Evolutionary conservation across 108 stramenopile genomes (phyloP).

Genomic region (Fragilaria crotonensis): DNA sequence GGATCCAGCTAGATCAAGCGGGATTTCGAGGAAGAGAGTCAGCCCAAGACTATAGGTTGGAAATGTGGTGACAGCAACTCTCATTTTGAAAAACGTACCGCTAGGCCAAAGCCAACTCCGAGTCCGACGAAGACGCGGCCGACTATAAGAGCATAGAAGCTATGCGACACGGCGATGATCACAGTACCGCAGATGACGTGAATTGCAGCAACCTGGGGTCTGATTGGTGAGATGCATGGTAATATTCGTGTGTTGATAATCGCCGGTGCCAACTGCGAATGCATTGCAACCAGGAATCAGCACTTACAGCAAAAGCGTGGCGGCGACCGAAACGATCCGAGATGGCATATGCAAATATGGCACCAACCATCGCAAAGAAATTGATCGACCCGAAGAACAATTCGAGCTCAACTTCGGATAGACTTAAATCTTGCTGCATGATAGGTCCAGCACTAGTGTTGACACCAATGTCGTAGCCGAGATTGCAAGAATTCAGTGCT

Average conservation of each 20-base stretch:
- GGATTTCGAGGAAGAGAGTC: not conserved
- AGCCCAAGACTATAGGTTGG: not conserved
- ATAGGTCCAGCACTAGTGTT: conserved; percentile 36
- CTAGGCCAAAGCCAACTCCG: conserved; percentile 80
- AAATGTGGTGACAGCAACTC: not conserved
- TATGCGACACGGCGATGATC: conserved; percentile 28
- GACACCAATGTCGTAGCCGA: conserved; percentile 59
- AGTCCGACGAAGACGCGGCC: conserved; percentile 73
- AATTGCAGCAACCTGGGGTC: conserved; percentile 37
- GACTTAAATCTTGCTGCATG: conserved; percentile 27
- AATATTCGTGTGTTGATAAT: not conserved
- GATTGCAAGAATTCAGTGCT: conserved; percentile 73
- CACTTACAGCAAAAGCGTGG: conserved; percentile 41
- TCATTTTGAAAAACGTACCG: conserved; percentile 16
- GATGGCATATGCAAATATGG: conserved; percentile 44
- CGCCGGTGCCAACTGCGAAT: not conserved
- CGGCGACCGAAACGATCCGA: conserved; percentile 60
- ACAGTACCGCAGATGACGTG: conserved; percentile 62
- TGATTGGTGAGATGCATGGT: not conserved
- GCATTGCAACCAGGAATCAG: conserved; percentile 8
- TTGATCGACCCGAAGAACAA: conserved; percentile 74
- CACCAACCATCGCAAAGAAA: conserved; percentile 69
- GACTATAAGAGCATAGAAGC: conserved; percentile 59
- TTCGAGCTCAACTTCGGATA: conserved; percentile 54
- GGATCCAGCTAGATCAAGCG: conserved; percentile 27